Evolutionary conservation across 495 filamentous ascomycete genomes (phyloP).

Genomic region (Xylaria curta): DNA sequence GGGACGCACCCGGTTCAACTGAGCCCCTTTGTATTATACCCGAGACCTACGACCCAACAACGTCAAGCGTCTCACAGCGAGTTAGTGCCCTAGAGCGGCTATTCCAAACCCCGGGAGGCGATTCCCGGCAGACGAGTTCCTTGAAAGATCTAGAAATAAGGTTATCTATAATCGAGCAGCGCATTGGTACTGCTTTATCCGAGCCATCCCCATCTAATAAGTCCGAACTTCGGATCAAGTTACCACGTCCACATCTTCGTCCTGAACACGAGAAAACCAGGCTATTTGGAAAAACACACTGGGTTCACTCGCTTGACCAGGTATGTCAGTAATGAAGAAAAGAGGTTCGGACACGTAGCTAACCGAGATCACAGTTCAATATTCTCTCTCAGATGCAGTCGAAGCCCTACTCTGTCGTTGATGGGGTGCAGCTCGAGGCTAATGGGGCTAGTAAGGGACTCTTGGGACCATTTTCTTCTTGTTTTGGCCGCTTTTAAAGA

Average conservation of each 20-base stretch:
- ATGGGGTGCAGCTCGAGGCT: not conserved
- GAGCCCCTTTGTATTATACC: not conserved
- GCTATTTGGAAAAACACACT: slow-evolving; percentile 21
- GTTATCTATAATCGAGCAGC: slow-evolving; percentile 18
- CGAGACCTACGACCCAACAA: not conserved
- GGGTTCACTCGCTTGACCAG: slow-evolving; percentile 24
- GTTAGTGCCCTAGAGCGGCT: slow-evolving; percentile 3
- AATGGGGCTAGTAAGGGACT: not conserved
- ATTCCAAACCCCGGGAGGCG: not conserved
- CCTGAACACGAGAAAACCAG: slow-evolving; percentile 21
- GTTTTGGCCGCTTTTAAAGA: too few relatives aligned
- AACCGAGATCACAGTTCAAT: slow-evolving; percentile 3
- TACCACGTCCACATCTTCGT: slow-evolving; percentile 22
- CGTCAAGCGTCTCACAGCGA: slow-evolving; percentile 14
- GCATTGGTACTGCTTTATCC: not conserved
- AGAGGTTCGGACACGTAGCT: not conserved
- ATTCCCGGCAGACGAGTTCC: not conserved
- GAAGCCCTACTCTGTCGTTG: slow-evolving; percentile 13
- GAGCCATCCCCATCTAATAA: not conserved
- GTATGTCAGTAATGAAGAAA: not conserved
- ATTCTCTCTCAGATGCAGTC: slow-evolving; percentile 22
- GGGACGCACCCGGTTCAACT: not conserved
- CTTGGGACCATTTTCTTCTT: too few relatives aligned
- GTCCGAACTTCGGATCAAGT: slow-evolving; percentile 16
- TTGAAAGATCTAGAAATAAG: slow-evolving; percentile 13